Evolutionary conservation across 331 rosid species (phyloP), one percentile per base, ranked within the genome.

Genomic region (Quercus phellos): DNA sequence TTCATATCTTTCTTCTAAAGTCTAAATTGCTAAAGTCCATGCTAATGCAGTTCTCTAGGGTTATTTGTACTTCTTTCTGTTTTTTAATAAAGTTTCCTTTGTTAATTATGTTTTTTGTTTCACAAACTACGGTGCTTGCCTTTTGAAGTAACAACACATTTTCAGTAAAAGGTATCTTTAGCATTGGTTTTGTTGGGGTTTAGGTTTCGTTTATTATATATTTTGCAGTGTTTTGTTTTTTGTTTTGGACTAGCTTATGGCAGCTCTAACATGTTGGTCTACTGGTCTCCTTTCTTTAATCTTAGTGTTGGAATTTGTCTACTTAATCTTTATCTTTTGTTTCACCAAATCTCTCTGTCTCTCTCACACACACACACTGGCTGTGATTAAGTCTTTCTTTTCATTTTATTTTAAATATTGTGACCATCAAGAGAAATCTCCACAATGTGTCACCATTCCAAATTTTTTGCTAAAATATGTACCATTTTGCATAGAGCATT

Each of bases 231-330:
- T 60, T 77, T 76, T 84, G 86, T 90, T 82, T 90, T 56, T 87
- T 85, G 81, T 75, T 55, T 18, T 80, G 85, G 85, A 85, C 84
- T 78, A 6, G 75, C 70, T 77, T 70, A 22, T 82, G 87, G 80
- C 84, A 73, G 68, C 70, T 80, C 77, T 79, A 54, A 55, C 75
- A 80, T 64, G 73, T 73, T 75, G 59, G 27, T 42, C 76, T 63
- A 58, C 74, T 75, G 59, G 27, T 42, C 76, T 63, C 75, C 70
- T 74, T 79, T 76, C 14, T 70, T 72, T 72, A 69, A 74, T 72
- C 78, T n/a, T 10, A 30, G 61, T 54, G 51, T 63, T 61, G 86
- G 83, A 55, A 61, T 43, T 70, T 71, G 78, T 56, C 42, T 34
- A 35, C 42, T 78, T 77, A 74, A 77, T 35, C 43, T 54, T 42